These are phyloP conservation scores for Scutellaria baicalensis DNA, from an alignment of 257 asterid genomes.

Conservation along the genomic window DNA sequence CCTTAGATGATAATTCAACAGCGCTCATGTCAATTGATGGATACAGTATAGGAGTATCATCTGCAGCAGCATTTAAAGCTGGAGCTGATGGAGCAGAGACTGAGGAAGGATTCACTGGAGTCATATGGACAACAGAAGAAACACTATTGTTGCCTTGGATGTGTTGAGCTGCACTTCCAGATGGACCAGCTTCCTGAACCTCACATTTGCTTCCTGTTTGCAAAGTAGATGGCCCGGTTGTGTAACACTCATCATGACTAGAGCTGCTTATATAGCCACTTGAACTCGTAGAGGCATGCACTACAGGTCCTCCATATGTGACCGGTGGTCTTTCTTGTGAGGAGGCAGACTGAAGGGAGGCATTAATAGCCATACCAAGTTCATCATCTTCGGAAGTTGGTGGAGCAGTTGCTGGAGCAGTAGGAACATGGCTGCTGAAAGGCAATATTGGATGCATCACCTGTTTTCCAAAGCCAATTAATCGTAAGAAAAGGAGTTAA, in stretches of 20 bases:
- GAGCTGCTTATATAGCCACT: conserved; percentile 8
- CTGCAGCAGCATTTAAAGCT: conserved; percentile 12
- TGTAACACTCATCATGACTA: conserved; percentile 14
- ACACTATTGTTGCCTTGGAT: conserved; percentile 8
- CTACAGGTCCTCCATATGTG: conserved; percentile 25
- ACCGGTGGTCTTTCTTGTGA: conserved; percentile 24
- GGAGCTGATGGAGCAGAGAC: conserved; percentile 54
- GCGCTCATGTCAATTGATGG: conserved; percentile 58
- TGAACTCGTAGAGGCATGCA: conserved; percentile 34
- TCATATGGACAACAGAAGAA: conserved; percentile 18
- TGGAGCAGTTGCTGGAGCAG: conserved; percentile 49
- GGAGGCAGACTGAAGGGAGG: conserved; percentile 54
- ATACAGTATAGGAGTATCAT: conserved; percentile 61
- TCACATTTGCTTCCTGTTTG: conserved; percentile 23
- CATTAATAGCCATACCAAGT: conserved; percentile 54
- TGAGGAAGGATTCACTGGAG: conserved; percentile 23
- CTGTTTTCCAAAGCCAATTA: conserved; percentile 29
- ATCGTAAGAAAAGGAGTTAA: not conserved
- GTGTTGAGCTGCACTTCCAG: conserved; percentile 20
- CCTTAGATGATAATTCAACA: conserved; percentile 30
- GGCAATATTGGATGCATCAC: conserved; percentile 49
- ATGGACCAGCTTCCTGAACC: conserved; percentile 26
- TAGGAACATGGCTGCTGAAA: conserved; percentile 33
- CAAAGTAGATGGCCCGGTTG: conserved; percentile 24
- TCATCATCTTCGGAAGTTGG: conserved; percentile 50